Percentiles rank a stretch among this genome's conserved stretches.
Evolutionary conservation across 2,329 filamentous ascomycete species (phyloP).

Genomic region (Triangularia setosa): DNA sequence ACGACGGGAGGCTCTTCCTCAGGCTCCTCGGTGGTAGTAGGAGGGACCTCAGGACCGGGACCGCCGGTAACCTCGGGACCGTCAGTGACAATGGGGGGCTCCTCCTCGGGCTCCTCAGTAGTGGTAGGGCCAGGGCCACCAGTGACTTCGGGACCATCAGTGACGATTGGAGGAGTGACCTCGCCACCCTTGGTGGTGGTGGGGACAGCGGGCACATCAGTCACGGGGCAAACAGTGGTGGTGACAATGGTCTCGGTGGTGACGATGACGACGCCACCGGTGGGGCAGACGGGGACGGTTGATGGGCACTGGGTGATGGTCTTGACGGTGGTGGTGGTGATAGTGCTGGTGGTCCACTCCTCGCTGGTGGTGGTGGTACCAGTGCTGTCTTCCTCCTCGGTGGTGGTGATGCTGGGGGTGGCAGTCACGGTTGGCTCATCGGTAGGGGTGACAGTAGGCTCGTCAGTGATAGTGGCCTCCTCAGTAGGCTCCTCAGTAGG

Average conservation of each 20-base stretch:
- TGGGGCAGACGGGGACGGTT: slow-evolving; percentile 21
- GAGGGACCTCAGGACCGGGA: background rate
- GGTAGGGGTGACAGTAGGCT: slow-evolving; percentile 33
- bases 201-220: slow-evolving; percentile 6
- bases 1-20: slow-evolving; percentile 9
- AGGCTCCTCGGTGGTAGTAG: background rate
- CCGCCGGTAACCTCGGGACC: background rate
- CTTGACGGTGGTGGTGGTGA: slow-evolving; percentile 19
- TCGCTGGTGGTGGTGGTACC: slow-evolving; percentile 11
- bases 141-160: background rate
- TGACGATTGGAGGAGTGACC: background rate
- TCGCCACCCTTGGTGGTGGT: slow-evolving; percentile 1
- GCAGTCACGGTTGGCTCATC: background rate
- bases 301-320: slow-evolving; percentile 24
- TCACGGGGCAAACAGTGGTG: slow-evolving; percentile 26
- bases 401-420: slow-evolving; percentile 7
- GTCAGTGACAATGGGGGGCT: background rate
- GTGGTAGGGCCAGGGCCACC: background rate
- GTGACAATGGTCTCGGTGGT: slow-evolving; percentile 22
- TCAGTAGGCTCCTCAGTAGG: slow-evolving; percentile 39
- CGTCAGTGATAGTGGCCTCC: slow-evolving; percentile 42
- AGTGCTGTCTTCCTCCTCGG: slow-evolving; percentile 16
- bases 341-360: slow-evolving; percentile 21
- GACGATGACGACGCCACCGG: slow-evolving; percentile 10
- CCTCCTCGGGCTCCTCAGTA: background rate